phyloP scores from a whole-genome alignment of 805 yeast genomes.

The Priceomyces melissophilus region DNA sequence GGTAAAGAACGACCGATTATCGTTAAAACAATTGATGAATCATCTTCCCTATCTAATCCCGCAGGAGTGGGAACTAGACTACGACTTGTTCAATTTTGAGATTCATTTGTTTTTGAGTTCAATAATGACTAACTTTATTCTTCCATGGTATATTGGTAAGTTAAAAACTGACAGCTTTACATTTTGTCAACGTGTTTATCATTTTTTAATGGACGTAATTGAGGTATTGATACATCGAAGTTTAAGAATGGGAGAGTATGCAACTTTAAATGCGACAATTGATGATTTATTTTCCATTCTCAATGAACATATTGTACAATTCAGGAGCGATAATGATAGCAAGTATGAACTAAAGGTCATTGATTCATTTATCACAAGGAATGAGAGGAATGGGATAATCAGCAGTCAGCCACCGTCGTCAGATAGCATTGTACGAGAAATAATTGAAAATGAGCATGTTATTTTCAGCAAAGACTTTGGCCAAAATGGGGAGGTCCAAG shows the following conservation, averaged over 20 bases:
- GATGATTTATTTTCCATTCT: conserved; percentile 23
- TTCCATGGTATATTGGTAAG: conserved; percentile 25
- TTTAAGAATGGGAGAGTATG: conserved; percentile 6
- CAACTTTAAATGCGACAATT: conserved; percentile 13
- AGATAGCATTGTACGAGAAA: too few species aligned
- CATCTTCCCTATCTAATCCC: conserved; percentile 29
- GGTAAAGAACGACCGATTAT: conserved; percentile 26
- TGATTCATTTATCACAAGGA: background rate
- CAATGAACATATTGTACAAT: conserved; percentile 18
- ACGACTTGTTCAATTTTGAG: conserved; percentile 25
- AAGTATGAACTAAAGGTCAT: conserved; percentile 12
- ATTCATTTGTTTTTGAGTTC: conserved; percentile 36
- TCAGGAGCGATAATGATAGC: conserved; percentile 11
- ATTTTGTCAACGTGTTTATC: conserved; percentile 24
- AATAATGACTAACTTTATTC: conserved; percentile 20
- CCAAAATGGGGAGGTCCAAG: background rate
- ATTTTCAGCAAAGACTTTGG: background rate
- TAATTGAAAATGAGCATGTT: too few species aligned
- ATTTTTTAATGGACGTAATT: conserved; percentile 21
- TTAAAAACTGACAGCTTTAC: conserved; percentile 31
- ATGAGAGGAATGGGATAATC: conserved; percentile 1
- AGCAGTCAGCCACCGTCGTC: background rate
- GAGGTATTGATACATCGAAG: conserved; percentile 21
- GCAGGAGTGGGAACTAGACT: conserved; percentile 10
- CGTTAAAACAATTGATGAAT: conserved; percentile 21